Evolutionary conservation across 2,329 filamentous ascomycete species (phyloP).

Genomic region (Claviceps humidiphila): DNA sequence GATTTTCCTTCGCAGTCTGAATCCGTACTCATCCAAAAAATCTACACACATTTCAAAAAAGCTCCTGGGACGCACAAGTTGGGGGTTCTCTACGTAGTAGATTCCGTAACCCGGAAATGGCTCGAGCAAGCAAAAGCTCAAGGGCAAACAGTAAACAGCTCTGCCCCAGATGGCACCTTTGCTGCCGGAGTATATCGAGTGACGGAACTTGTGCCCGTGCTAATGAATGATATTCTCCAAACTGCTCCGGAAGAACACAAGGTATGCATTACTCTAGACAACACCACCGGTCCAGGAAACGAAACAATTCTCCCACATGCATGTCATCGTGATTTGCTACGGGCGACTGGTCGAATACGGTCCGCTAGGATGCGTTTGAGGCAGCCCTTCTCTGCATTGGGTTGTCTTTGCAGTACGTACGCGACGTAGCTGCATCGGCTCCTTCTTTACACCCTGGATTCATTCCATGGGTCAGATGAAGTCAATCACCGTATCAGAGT

Average conservation of each 20-base stretch:
- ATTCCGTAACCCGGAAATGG: slow-evolving; percentile 98
- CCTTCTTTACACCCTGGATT: background rate
- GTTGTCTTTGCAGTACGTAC: background rate
- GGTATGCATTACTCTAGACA: slow-evolving; percentile 49
- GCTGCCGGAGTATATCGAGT: slow-evolving; percentile 93
- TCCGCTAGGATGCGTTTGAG: background rate
- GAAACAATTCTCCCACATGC: background rate
- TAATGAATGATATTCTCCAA: slow-evolving; percentile 93
- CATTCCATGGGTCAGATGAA: background rate
- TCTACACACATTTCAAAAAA: slow-evolving; percentile 96
- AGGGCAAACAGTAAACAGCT: slow-evolving; percentile 67
- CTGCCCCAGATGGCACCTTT: slow-evolving; percentile 81
- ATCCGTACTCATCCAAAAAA: slow-evolving; percentile 86
- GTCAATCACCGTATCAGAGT: background rate
- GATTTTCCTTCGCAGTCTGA: slow-evolving; percentile 54
- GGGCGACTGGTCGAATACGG: background rate
- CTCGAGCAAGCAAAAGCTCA: slow-evolving; percentile 84
- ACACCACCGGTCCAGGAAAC: background rate
- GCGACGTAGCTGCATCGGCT: background rate
- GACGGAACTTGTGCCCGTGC: slow-evolving; percentile 79
- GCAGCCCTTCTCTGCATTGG: background rate
- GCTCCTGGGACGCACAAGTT: slow-evolving; percentile 91
- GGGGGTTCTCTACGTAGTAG: slow-evolving; percentile 98
- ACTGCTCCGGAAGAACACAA: slow-evolving; percentile 88
- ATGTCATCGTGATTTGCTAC: slow-evolving; percentile 1